Conservation (phyloP, 1,284 basidiomycete species). For the Puccinia polysora region DNA sequence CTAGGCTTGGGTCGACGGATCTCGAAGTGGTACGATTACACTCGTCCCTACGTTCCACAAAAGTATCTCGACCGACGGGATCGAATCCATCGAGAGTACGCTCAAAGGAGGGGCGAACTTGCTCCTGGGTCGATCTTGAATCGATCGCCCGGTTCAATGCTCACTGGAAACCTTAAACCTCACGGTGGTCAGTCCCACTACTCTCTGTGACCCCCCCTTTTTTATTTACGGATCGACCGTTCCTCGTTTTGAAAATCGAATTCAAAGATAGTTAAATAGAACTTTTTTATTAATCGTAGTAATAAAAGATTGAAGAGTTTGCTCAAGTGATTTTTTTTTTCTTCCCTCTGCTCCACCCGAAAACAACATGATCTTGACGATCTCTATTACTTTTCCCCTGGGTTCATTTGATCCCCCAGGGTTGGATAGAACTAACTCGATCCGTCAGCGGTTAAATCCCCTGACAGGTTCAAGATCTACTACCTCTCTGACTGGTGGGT, state of each 20-base stretch:
- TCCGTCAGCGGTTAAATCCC: conserved; percentile 14
- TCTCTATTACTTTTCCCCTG: background rate
- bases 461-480: background rate
- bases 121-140: background rate
- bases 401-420: background rate
- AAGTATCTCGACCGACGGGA: background rate
- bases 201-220: too few species aligned
- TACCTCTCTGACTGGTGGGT: background rate
- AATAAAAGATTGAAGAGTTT: too few species aligned
- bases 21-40: conserved; percentile 11
- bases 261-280: too few species aligned
- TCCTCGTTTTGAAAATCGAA: too few species aligned
- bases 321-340: too few species aligned
- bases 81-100: conserved; percentile 18
- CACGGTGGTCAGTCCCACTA: too few species aligned
- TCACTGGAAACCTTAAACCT: too few species aligned
- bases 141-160: background rate
- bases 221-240: too few species aligned
- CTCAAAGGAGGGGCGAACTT: conserved; percentile 21
- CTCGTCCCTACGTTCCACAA: background rate
- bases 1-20: conserved; percentile 30
- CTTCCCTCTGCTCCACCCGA: too few species aligned
- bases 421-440: background rate
- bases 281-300: too few species aligned
- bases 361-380: too few species aligned